Conservation (phyloP, 495 filamentous ascomycete genomes). For the Aspergillus ostianus region DNA sequence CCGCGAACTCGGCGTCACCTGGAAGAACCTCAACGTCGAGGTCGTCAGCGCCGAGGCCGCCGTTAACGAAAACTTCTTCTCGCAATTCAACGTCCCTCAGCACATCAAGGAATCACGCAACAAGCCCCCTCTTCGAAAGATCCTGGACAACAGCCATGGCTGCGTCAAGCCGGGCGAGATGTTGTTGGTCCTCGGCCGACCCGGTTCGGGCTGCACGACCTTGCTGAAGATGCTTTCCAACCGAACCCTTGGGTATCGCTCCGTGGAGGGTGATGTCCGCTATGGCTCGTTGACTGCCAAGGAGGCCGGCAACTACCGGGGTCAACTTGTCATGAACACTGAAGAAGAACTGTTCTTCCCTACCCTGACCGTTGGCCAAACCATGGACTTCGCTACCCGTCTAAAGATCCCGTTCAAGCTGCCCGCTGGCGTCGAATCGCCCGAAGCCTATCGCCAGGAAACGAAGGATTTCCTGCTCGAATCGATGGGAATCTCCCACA, state of each 20-base stretch:
- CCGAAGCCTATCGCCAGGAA: constrained; percentile 48
- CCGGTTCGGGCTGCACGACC: constrained; percentile 46
- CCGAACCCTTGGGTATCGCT: constrained; percentile 56
- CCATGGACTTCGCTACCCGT: constrained; percentile 63
- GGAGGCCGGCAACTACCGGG: constrained; percentile 59
- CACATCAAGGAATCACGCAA: constrained; percentile 38
- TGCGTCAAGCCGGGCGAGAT: constrained; percentile 56
- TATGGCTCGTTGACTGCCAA: constrained; percentile 28
- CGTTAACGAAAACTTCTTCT: constrained; percentile 49
- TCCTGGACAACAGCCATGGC: constrained; percentile 42
- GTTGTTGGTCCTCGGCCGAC: constrained; percentile 45
- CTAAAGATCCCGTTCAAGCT: constrained; percentile 41
- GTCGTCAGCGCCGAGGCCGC: constrained; percentile 44
- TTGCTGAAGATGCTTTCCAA: constrained; percentile 65
- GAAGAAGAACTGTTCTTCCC: constrained; percentile 76
- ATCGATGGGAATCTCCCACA: constrained; percentile 75
- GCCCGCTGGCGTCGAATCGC: constrained; percentile 38
- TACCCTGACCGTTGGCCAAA: constrained; percentile 66
- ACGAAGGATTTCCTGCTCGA: constrained; percentile 68
- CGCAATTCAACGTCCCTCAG: constrained; percentile 55
- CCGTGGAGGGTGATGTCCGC: constrained; percentile 29
- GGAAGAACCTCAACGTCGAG: constrained; percentile 47
- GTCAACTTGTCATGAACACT: constrained; percentile 68
- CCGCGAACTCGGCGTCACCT: constrained; percentile 56
- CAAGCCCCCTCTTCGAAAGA: constrained; percentile 35